Percentiles rank a stretch among this genome's conserved stretches.
phyloP scores from a whole-genome alignment of 2,329 filamentous ascomycete genomes.

The Coccinonectria pachysandricola region DNA sequence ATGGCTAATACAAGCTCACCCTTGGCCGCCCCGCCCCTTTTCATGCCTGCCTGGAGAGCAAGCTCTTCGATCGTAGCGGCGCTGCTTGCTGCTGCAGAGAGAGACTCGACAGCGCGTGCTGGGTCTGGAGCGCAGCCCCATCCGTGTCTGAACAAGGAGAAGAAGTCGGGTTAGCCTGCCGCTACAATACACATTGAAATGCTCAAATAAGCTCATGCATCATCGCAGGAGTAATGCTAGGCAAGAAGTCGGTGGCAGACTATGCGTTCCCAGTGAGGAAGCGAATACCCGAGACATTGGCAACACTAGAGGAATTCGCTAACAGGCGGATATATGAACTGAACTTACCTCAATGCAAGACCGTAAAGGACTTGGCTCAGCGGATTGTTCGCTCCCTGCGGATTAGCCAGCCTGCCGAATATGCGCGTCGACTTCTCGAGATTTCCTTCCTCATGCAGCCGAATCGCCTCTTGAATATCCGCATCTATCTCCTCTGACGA shows the following conservation, averaged over 20 bases:
- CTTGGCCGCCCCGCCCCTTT: slow-evolving; percentile 89
- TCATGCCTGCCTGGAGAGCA: slow-evolving; percentile 77
- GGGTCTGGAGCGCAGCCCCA: slow-evolving; percentile 78
- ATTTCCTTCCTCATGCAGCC: slow-evolving; percentile 77
- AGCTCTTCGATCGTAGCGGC: slow-evolving; percentile 77
- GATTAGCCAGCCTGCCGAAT: slow-evolving; percentile 77
- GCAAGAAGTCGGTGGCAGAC: too few species aligned
- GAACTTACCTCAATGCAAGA: slow-evolving; percentile 67
- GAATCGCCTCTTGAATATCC: slow-evolving; percentile 91
- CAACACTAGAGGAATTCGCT: too few species aligned
- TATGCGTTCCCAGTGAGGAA: too few species aligned
- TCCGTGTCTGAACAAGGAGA: slow-evolving; percentile 54
- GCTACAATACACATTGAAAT: too few species aligned
- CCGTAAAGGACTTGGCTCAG: slow-evolving; percentile 94
- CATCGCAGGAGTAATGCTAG: too few species aligned
- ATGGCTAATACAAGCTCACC: slow-evolving; percentile 94
- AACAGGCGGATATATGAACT: too few species aligned
- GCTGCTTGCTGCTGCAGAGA: slow-evolving; percentile 82
- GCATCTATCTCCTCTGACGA: slow-evolving; percentile 47
- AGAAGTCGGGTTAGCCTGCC: slow-evolving; percentile 10
- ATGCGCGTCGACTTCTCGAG: slow-evolving; percentile 71
- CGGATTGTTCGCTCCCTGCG: slow-evolving; percentile 77
- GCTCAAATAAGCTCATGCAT: too few species aligned
- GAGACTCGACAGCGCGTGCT: slow-evolving; percentile 66
- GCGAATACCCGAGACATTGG: too few species aligned